Evolutionary conservation across 2,329 filamentous ascomycete genomes (phyloP), one percentile per base, ranked within the genome.

Genomic region (Escovopsis weberi): DNA sequence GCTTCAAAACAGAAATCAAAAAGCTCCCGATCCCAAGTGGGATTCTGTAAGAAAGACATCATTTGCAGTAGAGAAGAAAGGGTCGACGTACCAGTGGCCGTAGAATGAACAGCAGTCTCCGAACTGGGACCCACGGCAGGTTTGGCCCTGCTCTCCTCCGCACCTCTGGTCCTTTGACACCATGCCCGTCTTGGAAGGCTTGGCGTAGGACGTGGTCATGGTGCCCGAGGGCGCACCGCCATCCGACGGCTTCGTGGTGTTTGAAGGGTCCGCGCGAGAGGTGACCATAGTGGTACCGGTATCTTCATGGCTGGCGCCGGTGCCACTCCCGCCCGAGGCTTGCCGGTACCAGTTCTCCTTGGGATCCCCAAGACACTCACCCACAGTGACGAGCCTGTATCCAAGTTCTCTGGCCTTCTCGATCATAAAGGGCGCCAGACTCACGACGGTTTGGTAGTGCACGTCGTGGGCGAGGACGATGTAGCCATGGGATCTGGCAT

Each of bases 351-450:
- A 77, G 47, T 68, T 64, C 12, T 55, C 59, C n/a, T 45, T 45
- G 7, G 70, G 56, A 44, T 78, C 72, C 0, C 66, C 67, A 12
- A 78, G 60, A 44, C 75, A 79, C 45, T 76, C 69, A 0, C 72
- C 75, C 4, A 77, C 67, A 1, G 73, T 73, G 26, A 73, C 70
- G 37, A 67, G 65, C 38, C 50, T 55, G 48, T 65, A 67, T 0
- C 70, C 71, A 15, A 64, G 58, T 4, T 54, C 49, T 23, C 53
- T 51, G 12, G 72, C 58, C 40, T 54, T 55, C 11, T 57, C 46
- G 15, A 71, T 53, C 66, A 72, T 70, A 51, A 58, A 67, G 52
- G 52, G 39, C 4, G 59, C 55, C 44, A 73, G 53, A 33, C 60
- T 64, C 6, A 55, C 48, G 4, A 66, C 69, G 0, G 68, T 70